Base-by-base conservation (phyloP, 495 filamentous ascomycete genomes). In the Penicillium taxi region DNA sequence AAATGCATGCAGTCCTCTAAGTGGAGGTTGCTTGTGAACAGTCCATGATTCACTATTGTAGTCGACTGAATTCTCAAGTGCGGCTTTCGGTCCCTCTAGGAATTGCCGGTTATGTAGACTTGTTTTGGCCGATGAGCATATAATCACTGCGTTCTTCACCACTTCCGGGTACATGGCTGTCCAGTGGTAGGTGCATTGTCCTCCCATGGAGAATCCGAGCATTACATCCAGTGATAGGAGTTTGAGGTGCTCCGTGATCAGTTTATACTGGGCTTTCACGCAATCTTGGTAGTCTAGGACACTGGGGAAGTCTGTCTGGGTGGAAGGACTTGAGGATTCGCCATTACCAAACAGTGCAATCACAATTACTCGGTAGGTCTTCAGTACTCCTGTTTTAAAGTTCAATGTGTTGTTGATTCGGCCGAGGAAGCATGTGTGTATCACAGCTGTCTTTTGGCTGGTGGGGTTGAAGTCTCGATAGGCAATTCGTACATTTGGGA, bases 21-120 rank as follows among this genome's bases (percentile, higher is more conserved):
- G n/a, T 4, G 44, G 42, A 4, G 23, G 6, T 7, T 16, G 27
- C 12, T 24, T 39, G 43, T 32, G 50, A 58, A 44, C 70, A 58
- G 41, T 66, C 56, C 24, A 50, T 36, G 8, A 49, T 36, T 12
- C 52, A 71, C 25, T 64, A 45, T 41, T 69, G 65, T 39, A 67
- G 41, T 44, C 54, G 18, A 44, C 47, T 11, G 44, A 62, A 25
- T 37, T 54, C 37, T 43, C 37, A 15, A 83, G 50, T 2, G 77
- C 73, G 24, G 59, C 63, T 47, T 81, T 83, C 0, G 79, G 72
- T 0, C 79, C 78, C 44, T 82, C 79, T 4, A 83, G 61, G 44
- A 82, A 78, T 8, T 81, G 77, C 28, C 80, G 68, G 41, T 82
- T 84, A 42, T 82, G 80, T 28, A 78, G 48, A 32, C 72, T 73